phyloP scores from a whole-genome alignment of 208 protist species.

The Trypanosoma lewisi region DNA sequence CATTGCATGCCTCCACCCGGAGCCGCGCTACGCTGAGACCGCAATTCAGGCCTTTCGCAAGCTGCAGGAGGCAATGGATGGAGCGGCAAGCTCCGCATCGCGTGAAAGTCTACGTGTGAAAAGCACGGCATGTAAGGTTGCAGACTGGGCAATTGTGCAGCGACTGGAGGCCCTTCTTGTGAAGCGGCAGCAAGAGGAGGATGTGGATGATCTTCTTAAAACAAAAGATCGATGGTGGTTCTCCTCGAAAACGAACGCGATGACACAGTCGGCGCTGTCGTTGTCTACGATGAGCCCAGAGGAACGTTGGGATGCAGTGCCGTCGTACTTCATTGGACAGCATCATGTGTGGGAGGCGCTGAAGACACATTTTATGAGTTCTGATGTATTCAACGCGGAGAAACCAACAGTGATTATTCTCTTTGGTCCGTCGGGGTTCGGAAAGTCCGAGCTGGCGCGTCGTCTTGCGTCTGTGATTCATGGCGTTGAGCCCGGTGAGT shows the following conservation, averaged over 20 bases:
- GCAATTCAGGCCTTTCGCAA: slow-evolving; percentile 35
- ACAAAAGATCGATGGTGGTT: slow-evolving; percentile 13
- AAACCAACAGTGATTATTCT: slow-evolving; percentile 83
- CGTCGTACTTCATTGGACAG: slow-evolving; percentile 76
- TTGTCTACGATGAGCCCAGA: slow-evolving; percentile 8
- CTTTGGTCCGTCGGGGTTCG: slow-evolving; percentile 83
- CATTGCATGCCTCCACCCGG: slow-evolving; percentile 20
- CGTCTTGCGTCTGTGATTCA: slow-evolving; percentile 66
- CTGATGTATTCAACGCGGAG: slow-evolving; percentile 56
- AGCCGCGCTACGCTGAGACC: slow-evolving; percentile 29
- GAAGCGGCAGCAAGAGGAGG: slow-evolving; percentile 45
- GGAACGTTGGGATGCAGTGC: slow-evolving; percentile 42
- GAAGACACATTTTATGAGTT: slow-evolving; percentile 52
- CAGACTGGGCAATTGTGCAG: slow-evolving; percentile 27
- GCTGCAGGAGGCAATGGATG: slow-evolving; percentile 18
- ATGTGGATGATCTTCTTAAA: slow-evolving; percentile 33
- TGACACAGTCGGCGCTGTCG: neutral
- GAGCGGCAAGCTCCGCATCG: neutral
- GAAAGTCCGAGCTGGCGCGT: slow-evolving; percentile 81
- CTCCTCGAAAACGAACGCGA: neutral
- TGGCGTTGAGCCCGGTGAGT: slow-evolving; percentile 26
- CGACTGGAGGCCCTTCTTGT: slow-evolving; percentile 43
- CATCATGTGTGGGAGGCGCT: slow-evolving; percentile 54
- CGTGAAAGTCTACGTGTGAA: neutral
- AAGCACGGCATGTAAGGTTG: neutral